Evolutionary conservation across 148 eudicot species (phyloP).

Genomic region (Vaccinium darrowii): DNA sequence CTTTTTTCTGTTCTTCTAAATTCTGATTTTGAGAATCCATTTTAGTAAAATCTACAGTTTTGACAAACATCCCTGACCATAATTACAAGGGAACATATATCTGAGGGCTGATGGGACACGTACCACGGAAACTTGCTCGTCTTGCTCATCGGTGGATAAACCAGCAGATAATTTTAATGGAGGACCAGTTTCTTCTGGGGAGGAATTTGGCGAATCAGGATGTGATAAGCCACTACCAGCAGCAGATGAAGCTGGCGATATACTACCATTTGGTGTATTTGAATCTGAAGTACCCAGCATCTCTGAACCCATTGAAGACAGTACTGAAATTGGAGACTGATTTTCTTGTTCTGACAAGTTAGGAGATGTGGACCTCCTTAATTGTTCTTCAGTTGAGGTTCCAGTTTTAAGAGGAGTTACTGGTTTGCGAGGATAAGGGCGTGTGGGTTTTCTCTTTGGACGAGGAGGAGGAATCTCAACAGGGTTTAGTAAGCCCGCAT

Average conservation of each 20-base stretch:
- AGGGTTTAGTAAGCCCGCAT: constrained; percentile 38
- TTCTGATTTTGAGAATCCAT: background rate
- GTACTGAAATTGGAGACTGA: constrained; percentile 79
- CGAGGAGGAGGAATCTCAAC: constrained; percentile 95
- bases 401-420: constrained; percentile 39
- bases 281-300: constrained; percentile 41
- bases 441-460: constrained; percentile 85
- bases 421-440: constrained; percentile 87
- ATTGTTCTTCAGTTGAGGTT: constrained; percentile 32
- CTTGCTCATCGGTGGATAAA: constrained; percentile 29
- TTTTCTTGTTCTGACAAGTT: constrained; percentile 50
- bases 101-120: background rate
- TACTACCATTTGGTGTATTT: constrained; percentile 36
- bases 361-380: constrained; percentile 46
- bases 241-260: constrained; percentile 54
- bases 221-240: constrained; percentile 20
- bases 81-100: background rate
- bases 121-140: constrained; percentile 56
- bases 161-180: constrained; percentile 17
- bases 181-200: constrained; percentile 27
- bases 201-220: constrained; percentile 29
- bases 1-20: background rate
- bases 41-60: background rate
- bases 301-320: constrained; percentile 61
- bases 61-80: constrained; percentile 19